A percentile compares a stretch with the other conserved stretches of the same genome.
Conservation (phyloP, 192 early-diverging fungal genomes). For the Podila horticola region DNA sequence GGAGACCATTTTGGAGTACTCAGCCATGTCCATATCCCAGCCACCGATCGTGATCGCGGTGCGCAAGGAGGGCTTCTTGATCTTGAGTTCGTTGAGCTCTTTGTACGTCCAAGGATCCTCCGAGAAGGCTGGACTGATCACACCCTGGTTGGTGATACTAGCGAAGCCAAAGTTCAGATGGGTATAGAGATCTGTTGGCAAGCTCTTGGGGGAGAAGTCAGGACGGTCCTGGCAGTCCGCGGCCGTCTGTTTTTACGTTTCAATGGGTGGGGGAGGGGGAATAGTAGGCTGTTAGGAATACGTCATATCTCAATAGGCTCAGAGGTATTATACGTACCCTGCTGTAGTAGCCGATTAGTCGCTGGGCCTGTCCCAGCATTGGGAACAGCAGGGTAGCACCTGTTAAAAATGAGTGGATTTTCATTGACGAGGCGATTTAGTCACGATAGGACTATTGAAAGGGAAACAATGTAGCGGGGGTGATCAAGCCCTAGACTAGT, state of each 20-base stretch:
- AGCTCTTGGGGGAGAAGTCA: constrained; percentile 18
- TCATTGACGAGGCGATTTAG: no score
- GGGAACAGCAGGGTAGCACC: no score
- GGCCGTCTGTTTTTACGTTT: constrained; percentile 16
- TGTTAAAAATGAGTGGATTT: no score
- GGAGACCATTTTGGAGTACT: constrained; percentile 50
- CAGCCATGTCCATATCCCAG: constrained; percentile 52
- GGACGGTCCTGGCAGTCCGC: constrained; percentile 24
- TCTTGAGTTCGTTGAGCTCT: constrained; percentile 40
- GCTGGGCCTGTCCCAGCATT: no score
- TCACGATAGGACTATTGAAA: no score
- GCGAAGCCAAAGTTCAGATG: constrained; percentile 48
- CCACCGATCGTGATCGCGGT: constrained; percentile 40
- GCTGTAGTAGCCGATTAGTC: no score
- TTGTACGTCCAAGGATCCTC: constrained; percentile 23
- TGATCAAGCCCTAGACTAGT: no score
- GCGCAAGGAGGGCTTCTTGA: constrained; percentile 29
- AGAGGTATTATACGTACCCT: no score
- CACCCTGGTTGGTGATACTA: constrained; percentile 41
- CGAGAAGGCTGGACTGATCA: constrained; percentile 20
- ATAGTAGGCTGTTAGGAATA: no score
- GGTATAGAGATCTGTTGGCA: constrained; percentile 41
- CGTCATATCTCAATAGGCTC: no score
- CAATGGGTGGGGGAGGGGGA: no score
- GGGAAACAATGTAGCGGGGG: no score